Percentiles rank a stretch among this genome's conserved stretches.
Conservation (phyloP, 2,329 filamentous ascomycete species). For the Talaromyces pinophilus region DNA sequence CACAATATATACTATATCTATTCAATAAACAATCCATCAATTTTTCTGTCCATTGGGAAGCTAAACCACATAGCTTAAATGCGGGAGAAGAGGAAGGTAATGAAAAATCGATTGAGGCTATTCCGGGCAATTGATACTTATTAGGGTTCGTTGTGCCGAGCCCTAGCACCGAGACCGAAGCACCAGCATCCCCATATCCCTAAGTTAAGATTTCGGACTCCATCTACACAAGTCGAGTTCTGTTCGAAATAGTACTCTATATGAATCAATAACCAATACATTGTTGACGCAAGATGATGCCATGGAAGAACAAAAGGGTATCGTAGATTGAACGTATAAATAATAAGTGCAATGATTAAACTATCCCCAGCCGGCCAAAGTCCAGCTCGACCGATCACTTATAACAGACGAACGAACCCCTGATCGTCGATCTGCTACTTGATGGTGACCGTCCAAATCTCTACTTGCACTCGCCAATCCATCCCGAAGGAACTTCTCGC, state of each 20-base stretch:
- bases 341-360: background rate
- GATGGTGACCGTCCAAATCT: constrained; percentile 40
- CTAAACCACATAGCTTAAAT: background rate
- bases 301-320: constrained; percentile 16
- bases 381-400: constrained; percentile 52
- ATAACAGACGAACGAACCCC: constrained; percentile 30
- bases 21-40: background rate
- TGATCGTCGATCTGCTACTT: constrained; percentile 43
- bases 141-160: background rate
- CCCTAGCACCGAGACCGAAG: background rate
- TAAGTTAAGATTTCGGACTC: background rate
- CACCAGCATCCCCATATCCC: no score
- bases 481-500: constrained; percentile 61
- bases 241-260: background rate
- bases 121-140: background rate
- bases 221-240: background rate
- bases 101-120: background rate
- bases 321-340: constrained; percentile 6
- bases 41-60: background rate
- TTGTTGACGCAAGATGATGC: background rate
- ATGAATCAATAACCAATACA: background rate
- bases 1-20: background rate
- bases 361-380: constrained; percentile 50
- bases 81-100: background rate
- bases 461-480: constrained; percentile 50